phyloP scores from a whole-genome alignment of 116 monocot species.

The Dioscorea cayenensis region DNA sequence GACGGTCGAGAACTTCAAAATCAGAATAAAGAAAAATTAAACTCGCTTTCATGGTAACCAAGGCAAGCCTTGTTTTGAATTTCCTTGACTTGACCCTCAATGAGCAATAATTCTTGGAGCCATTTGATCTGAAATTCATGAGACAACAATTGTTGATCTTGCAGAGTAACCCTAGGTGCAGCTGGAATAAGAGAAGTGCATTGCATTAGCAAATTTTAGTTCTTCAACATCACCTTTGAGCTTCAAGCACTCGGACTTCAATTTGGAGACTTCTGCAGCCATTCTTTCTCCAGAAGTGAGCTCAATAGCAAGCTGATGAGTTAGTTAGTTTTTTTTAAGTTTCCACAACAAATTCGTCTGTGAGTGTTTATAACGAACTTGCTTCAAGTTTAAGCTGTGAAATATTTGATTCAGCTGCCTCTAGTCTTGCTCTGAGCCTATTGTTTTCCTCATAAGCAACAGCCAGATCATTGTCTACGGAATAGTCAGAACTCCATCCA shows the following conservation, averaged over 20 bases:
- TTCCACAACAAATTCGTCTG: conserved; percentile 59
- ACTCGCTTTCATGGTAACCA: conserved; percentile 26
- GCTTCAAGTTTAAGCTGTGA: conserved; percentile 69
- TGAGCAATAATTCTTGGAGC: conserved; percentile 46
- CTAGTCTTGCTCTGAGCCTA: conserved; percentile 40
- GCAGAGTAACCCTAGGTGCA: conserved; percentile 10
- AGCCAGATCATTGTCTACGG: conserved; percentile 50
- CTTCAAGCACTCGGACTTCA: conserved; percentile 74
- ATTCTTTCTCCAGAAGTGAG: conserved; percentile 64
- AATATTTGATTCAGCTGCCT: conserved; percentile 65
- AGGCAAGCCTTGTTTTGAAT: conserved; percentile 51
- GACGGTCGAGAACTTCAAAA: conserved; percentile 45
- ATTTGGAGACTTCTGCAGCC: conserved; percentile 44
- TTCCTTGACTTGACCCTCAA: conserved; percentile 55
- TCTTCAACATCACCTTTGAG: conserved; percentile 65
- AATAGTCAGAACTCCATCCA: conserved; percentile 74
- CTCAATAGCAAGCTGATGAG: conserved; percentile 52
- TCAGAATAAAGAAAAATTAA: conserved; percentile 40
- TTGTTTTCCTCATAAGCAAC: conserved; percentile 67
- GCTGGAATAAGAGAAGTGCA: conserved; percentile 8
- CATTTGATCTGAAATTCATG: conserved; percentile 29
- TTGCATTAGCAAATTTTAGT: conserved; percentile 38
- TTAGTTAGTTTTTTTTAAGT: conserved; percentile 52
- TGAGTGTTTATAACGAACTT: conserved; percentile 51
- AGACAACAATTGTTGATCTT: neutral